Conservation (phyloP, 768 basidiomycete species). For the Mycena belliarum region DNA sequence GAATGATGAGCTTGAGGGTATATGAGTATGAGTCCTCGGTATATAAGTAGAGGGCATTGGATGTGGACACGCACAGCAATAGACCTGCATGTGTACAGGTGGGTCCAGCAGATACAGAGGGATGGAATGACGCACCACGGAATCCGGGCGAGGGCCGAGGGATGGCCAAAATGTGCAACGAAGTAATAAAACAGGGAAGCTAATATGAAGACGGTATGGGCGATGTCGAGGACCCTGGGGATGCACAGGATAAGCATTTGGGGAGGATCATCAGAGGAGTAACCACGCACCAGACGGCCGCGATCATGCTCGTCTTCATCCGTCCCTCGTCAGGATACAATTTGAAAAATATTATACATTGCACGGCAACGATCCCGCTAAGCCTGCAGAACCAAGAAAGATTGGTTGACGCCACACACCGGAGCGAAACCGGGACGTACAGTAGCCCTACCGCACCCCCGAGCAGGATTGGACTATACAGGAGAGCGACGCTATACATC, state of each 20-base stretch:
- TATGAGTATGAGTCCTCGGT: not conserved
- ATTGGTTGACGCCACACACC: not conserved
- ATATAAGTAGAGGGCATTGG: too few relatives aligned
- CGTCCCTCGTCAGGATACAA: slow-evolving; percentile 24
- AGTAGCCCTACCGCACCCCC: slow-evolving; percentile 27
- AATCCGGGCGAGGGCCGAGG: slow-evolving; percentile 6
- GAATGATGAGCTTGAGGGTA: slow-evolving; percentile 9
- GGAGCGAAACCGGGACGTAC: slow-evolving; percentile 14
- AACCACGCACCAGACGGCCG: slow-evolving; percentile 19
- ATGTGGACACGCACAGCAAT: slow-evolving; percentile 2
- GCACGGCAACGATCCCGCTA: slow-evolving; percentile 26
- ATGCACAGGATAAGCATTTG: too few relatives aligned
- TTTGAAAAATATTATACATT: slow-evolving; percentile 30
- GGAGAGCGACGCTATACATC: slow-evolving; percentile 6
- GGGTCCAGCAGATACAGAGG: not conserved
- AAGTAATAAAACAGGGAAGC: slow-evolving; percentile 26
- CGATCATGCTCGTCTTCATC: slow-evolving; percentile 17
- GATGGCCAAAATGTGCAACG: slow-evolving; percentile 23
- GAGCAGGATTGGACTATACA: slow-evolving; percentile 25
- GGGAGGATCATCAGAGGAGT: not conserved
- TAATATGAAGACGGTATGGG: slow-evolving; percentile 24
- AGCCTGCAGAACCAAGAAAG: slow-evolving; percentile 18
- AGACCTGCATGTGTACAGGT: not conserved
- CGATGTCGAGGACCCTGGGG: slow-evolving; percentile 23
- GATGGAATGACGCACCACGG: slow-evolving; percentile 23